These are phyloP conservation scores for Boletus rubroflammeus DNA, from an alignment of 768 basidiomycete species.

Conservation along the genomic window DNA sequence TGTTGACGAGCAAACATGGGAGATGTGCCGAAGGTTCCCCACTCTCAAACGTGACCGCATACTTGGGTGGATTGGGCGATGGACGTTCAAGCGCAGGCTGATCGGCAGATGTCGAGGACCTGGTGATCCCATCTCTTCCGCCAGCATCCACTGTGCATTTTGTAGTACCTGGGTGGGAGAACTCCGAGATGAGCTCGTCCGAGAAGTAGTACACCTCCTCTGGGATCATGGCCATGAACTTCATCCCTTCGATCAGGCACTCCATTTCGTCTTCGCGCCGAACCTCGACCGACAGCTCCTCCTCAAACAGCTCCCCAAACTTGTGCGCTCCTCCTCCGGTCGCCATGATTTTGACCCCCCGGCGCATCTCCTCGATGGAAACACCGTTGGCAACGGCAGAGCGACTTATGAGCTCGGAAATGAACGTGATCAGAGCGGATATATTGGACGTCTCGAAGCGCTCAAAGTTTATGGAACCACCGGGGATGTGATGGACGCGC, in stretches of 20 bases:
- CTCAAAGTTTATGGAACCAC: conserved; percentile 96
- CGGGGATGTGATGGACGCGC: conserved; percentile 70
- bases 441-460: conserved; percentile 94
- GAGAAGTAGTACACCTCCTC: conserved; percentile 99
- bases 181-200: conserved; percentile 85
- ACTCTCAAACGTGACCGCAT: conserved; percentile 82
- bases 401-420: conserved; percentile 79
- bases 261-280: conserved; percentile 97
- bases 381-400: conserved; percentile 87
- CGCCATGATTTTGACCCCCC: conserved; percentile 93
- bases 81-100: conserved; percentile 64
- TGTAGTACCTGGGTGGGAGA: conserved; percentile 37
- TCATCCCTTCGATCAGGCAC: conserved; percentile 92
- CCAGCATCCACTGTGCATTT: conserved; percentile 3
- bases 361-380: conserved; percentile 84
- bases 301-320: conserved; percentile 80
- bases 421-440: conserved; percentile 78
- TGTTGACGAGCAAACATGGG: conserved; percentile 96
- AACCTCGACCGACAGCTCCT: conserved; percentile 79
- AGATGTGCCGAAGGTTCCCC: conserved; percentile 80
- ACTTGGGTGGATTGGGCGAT: conserved; percentile 86
- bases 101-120: conserved; percentile 11
- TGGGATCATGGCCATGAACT: conserved; percentile 94
- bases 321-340: conserved; percentile 97
- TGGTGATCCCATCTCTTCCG: conserved; percentile 1